Conservation (phyloP, 768 basidiomycete species). For the Candolleomyces aberdarensis region DNA sequence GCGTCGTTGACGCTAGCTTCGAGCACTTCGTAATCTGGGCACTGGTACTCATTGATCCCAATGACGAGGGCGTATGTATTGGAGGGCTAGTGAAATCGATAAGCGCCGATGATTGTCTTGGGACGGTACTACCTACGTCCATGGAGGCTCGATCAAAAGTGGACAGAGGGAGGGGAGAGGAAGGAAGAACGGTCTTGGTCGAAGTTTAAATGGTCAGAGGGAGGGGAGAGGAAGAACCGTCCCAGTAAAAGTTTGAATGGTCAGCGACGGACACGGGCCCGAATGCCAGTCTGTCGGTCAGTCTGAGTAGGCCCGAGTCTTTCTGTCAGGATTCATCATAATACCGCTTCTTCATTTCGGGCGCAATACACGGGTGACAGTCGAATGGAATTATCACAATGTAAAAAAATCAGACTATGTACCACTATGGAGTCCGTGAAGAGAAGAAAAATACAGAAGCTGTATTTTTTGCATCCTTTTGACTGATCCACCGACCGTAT, state of each 20-base stretch:
- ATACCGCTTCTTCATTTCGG: background rate
- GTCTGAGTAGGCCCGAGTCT: too few species aligned
- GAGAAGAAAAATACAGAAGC: slow-evolving; percentile 61
- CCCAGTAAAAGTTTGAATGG: too few species aligned
- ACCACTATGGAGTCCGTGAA: slow-evolving; percentile 30
- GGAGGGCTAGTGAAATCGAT: background rate
- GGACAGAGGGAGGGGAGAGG: too few species aligned
- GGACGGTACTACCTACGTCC: background rate
- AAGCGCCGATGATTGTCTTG: background rate
- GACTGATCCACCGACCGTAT: slow-evolving; percentile 84
- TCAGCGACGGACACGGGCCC: too few species aligned
- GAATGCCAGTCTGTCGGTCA: too few species aligned
- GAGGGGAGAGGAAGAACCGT: too few species aligned
- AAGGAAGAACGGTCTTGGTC: too few species aligned
- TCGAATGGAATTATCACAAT: background rate
- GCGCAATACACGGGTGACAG: background rate
- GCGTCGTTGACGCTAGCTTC: slow-evolving; percentile 39
- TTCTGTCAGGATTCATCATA: too few species aligned
- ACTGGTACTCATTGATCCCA: slow-evolving; percentile 38
- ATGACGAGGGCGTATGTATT: slow-evolving; percentile 40
- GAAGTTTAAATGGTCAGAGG: too few species aligned
- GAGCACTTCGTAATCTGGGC: slow-evolving; percentile 23
- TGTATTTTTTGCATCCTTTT: slow-evolving; percentile 66
- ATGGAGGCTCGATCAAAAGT: background rate
- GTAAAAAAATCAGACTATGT: background rate